Percentiles rank a stretch among this genome's conserved stretches.
phyloP scores from a whole-genome alignment of 176 grass and related monocot species.

The Ampelocalamus luodianensis region DNA sequence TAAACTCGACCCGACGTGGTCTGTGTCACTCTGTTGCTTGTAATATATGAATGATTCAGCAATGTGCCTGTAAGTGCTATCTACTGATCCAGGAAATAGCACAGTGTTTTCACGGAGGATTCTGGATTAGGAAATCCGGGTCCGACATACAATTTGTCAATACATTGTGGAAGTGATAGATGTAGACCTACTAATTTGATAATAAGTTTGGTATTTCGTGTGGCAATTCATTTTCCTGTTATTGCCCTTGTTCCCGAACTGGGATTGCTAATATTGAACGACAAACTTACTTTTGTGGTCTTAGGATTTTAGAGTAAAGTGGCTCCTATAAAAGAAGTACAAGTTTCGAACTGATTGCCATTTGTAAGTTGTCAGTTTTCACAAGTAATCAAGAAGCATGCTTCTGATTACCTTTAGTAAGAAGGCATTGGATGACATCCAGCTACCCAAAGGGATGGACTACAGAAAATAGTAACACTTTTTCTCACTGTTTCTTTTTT shows the following conservation, averaged over 20 bases:
- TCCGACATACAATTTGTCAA: constrained; percentile 23
- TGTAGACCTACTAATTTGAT: neutral
- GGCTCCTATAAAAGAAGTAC: neutral
- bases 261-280: constrained; percentile 3
- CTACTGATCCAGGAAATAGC: too few relatives aligned
- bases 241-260: constrained; percentile 12
- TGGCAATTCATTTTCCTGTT: neutral
- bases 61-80: too few relatives aligned
- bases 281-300: neutral
- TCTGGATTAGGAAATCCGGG: too few relatives aligned
- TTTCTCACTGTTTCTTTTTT: constrained; percentile 5
- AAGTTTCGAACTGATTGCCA: constrained; percentile 17
- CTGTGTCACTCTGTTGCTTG: too few relatives aligned
- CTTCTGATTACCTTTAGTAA: constrained; percentile 5
- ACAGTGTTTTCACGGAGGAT: too few relatives aligned
- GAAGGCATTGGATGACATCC: constrained; percentile 11
- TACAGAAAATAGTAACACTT: constrained; percentile 34
- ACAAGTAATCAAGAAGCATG: constrained; percentile 11
- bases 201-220: neutral
- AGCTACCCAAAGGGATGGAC: constrained; percentile 40
- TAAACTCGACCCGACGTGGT: too few relatives aligned
- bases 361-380: neutral
- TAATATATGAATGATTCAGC: too few relatives aligned
- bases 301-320: neutral
- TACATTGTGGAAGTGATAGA: neutral